Evolutionary conservation across 306 rosid species (phyloP), one percentile per base, ranked within the genome.

Genomic region (Cyamopsis tetragonoloba): DNA sequence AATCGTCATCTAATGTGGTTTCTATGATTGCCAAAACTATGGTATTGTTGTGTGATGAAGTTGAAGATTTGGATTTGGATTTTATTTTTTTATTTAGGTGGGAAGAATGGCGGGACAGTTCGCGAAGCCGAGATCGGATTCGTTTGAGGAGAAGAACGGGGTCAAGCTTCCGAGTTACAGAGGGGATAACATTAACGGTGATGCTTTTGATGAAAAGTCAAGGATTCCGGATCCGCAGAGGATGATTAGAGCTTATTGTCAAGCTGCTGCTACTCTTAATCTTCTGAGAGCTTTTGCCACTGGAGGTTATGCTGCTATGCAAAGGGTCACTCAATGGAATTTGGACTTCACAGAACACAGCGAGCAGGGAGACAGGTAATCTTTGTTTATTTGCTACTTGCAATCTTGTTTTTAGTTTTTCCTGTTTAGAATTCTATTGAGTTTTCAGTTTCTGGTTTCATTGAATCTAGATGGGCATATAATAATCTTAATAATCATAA

Each of bases 61-160:
- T 0, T 34, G 3, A 20, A 19, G 1, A 12, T 44, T 19, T 7
- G 39, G 28, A 46, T 14, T 67, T n/a, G n/a, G n/a, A n/a, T n/a
- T n/a, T n/a, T n/a, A n/a, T 35, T 39, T 72, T 13, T 22, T 28
- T 75, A 30, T 34, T 30, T 66, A 93, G 99, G 97, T 93, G 42
- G 99, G 99, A 7, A 82, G 99, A 81, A 90, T 93, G 99, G 99
- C 99, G 26, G 98, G 98, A 48, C 98, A 93, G 62, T 93, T 93
- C 72, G 98, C 98, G 4, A 93, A 89, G 75, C 99, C 99, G 13
- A 88, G 99, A 77, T 93, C 99, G 34, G 99, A 93, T 0, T 1
- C 77, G 3, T 93, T 90, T n/a, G 99, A 93, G 80, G 99, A 86
- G 92, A 84, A 84, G 65, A 12, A 93, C 28, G 99, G 99, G 10